Conservation (phyloP, 176 grass and related monocot species). For the Eremochloa ophiuroides region DNA sequence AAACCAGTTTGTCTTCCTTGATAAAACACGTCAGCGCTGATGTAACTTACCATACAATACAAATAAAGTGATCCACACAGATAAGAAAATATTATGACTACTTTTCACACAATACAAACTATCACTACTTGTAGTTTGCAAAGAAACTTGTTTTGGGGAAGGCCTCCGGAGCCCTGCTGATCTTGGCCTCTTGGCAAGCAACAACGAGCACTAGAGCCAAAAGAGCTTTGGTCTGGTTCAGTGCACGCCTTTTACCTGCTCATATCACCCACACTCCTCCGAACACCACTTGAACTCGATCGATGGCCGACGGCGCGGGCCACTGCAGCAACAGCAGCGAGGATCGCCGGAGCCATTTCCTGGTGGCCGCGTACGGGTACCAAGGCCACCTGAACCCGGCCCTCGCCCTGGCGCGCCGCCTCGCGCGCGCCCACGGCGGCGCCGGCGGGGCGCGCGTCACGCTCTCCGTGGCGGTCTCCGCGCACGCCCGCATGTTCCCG, state of each 20-base stretch:
- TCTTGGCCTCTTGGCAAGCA: background rate
- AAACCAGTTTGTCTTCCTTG: no score
- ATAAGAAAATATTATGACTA: no score
- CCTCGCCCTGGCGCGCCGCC: conserved; percentile 12
- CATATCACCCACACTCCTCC: background rate
- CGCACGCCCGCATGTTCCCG: conserved; percentile 35
- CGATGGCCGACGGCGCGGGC: background rate
- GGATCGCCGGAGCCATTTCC: conserved; percentile 12
- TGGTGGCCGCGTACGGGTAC: conserved; percentile 20
- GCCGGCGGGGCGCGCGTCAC: conserved; percentile 16
- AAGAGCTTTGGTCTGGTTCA: no score
- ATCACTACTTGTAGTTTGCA: no score
- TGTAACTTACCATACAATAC: no score
- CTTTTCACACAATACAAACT: no score
- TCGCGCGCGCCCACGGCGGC: conserved; percentile 10
- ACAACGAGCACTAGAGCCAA: no score
- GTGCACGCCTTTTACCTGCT: no score
- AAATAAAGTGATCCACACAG: no score
- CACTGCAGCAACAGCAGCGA: background rate
- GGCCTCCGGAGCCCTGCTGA: no score
- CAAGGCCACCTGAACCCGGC: conserved; percentile 45
- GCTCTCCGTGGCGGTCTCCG: conserved; percentile 15
- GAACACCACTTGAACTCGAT: background rate
- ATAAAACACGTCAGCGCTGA: background rate
- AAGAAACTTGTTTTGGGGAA: no score